Base-by-base conservation (phyloP, 179 eudicot species). In the Patellifolia procumbens region DNA sequence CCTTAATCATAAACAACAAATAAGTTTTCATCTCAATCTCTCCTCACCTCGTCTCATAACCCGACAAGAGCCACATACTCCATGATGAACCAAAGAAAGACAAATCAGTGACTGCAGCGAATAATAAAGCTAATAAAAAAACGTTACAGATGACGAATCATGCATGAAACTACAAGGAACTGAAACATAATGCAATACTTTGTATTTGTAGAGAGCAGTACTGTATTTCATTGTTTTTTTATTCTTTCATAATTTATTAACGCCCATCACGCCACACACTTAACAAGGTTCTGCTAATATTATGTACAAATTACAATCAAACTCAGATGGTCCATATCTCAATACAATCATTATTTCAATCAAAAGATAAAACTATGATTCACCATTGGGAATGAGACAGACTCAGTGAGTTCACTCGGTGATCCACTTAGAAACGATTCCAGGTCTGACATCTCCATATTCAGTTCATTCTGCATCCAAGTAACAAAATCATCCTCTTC, bases 361-460 rank as follows among this genome's bases (percentile, higher is more conserved):
- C 13, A 69, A 8, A 69, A 48, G 0, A 34, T 37, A 63, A 63
- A 63, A 5, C 66, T 39, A 24, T 78, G 45, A 42, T 48, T 64
- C 15, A n/a, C 20, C 68, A 56, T 19, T 0, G 74, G 59, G 35
- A 81, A 74, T 28, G 84, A 74, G 73, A 74, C 76, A 2, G 79
- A 55, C 66, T 73, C 78, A 43, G 3, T 37, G 67, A 77, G 68
- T 69, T 32, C 67, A 52, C 15, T 12, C 62, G 43, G 3, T 49
- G 68, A n/a, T 81, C 84, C 78, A 77, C 79, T 81, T 11, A 81
- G 56, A 29, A 78, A 62, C 17, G 72, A 60, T 59, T 81, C 81
- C 46, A 81, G 28, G 20, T 78, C 76, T 63, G 75, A 77, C 3
- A 81, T 73, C 76, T 78, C 51, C 60, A 61, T 59, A 31, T 49